Percentiles rank a stretch among this genome's conserved stretches.
Evolutionary conservation across 1,139 yeast genomes (phyloP).

Genomic region (Suhomyces ambrosiae): DNA sequence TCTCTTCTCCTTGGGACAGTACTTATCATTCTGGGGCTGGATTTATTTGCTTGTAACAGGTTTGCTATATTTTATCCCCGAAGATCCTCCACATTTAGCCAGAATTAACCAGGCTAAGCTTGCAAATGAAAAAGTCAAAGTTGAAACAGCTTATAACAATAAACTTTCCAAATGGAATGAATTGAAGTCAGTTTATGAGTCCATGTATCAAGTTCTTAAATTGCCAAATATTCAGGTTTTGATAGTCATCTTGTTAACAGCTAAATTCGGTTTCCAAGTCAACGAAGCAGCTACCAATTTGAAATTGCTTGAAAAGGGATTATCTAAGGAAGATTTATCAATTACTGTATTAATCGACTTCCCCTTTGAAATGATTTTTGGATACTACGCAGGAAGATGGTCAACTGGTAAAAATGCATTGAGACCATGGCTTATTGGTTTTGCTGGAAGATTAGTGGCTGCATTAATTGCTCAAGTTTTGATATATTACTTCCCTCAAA

Average conservation of each 20-base stretch:
- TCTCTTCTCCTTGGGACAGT: slow-evolving; percentile 69
- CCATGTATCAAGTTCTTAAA: slow-evolving; percentile 77
- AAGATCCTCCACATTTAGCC: slow-evolving; percentile 59
- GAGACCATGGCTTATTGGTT: slow-evolving; percentile 89
- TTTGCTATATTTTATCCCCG: slow-evolving; percentile 61
- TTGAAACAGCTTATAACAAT: slow-evolving; percentile 30
- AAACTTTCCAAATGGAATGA: slow-evolving; percentile 29
- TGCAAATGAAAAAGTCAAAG: slow-evolving; percentile 35
- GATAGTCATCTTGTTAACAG: slow-evolving; percentile 70
- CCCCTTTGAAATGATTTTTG: slow-evolving; percentile 93
- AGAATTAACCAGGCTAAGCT: slow-evolving; percentile 42
- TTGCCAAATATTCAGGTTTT: slow-evolving; percentile 77
- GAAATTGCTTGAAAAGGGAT: slow-evolving; percentile 88
- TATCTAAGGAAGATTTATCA: slow-evolving; percentile 90
- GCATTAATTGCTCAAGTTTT: slow-evolving; percentile 76
- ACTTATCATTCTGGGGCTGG: slow-evolving; percentile 78
- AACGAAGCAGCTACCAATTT: slow-evolving; percentile 95
- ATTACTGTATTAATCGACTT: slow-evolving; percentile 91
- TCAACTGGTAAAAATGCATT: slow-evolving; percentile 73
- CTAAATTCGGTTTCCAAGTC: slow-evolving; percentile 92
- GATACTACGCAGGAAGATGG: slow-evolving; percentile 96
- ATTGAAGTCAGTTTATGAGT: slow-evolving; percentile 57
- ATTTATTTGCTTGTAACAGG: slow-evolving; percentile 69
- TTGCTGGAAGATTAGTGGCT: slow-evolving; percentile 77
- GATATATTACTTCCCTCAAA: slow-evolving; percentile 69